A percentile compares a stretch with the other conserved stretches of the same genome.
Evolutionary conservation across 1,284 basidiomycete genomes (phyloP).

Genomic region (Termitomyces sp.): DNA sequence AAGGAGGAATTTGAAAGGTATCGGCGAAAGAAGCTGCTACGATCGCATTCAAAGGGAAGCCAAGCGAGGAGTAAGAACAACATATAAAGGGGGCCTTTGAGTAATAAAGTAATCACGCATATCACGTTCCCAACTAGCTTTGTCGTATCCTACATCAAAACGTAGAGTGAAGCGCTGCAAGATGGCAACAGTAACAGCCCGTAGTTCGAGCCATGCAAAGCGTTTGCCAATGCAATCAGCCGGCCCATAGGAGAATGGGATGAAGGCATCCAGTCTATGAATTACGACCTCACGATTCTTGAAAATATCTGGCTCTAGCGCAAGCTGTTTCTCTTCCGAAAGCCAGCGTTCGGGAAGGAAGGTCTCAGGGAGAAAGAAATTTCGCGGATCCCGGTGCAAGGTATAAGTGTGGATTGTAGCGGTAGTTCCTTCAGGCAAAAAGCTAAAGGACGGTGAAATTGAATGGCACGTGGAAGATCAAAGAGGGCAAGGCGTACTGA

Average conservation of each 20-base stretch:
- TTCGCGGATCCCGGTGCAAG: slow-evolving; percentile 34
- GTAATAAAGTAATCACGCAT: slow-evolving; percentile 19
- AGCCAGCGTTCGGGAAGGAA: slow-evolving; percentile 44
- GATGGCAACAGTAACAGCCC: slow-evolving; percentile 19
- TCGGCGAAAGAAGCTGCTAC: neutral
- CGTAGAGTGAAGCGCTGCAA: slow-evolving; percentile 20
- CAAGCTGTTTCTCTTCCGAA: slow-evolving; percentile 4
- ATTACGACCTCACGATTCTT: neutral
- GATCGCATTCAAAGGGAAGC: neutral
- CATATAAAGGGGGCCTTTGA: neutral
- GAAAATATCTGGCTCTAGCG: slow-evolving; percentile 11
- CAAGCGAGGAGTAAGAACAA: neutral
- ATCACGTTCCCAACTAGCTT: slow-evolving; percentile 18
- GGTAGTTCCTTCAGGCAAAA: slow-evolving; percentile 35
- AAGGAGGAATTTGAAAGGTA: no score
- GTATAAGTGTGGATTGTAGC: slow-evolving; percentile 31
- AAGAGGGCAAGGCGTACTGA: slow-evolving; percentile 21
- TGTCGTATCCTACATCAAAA: slow-evolving; percentile 18
- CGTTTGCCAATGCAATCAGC: slow-evolving; percentile 26
- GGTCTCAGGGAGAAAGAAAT: slow-evolving; percentile 35
- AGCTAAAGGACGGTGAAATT: slow-evolving; percentile 21
- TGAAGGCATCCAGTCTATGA: slow-evolving; percentile 22
- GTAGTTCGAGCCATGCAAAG: slow-evolving; percentile 24
- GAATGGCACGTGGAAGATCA: neutral
- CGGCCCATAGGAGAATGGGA: slow-evolving; percentile 28